Base-by-base conservation (phyloP, 176 grass and related monocot genomes). In the Metroxylon sagu region DNA sequence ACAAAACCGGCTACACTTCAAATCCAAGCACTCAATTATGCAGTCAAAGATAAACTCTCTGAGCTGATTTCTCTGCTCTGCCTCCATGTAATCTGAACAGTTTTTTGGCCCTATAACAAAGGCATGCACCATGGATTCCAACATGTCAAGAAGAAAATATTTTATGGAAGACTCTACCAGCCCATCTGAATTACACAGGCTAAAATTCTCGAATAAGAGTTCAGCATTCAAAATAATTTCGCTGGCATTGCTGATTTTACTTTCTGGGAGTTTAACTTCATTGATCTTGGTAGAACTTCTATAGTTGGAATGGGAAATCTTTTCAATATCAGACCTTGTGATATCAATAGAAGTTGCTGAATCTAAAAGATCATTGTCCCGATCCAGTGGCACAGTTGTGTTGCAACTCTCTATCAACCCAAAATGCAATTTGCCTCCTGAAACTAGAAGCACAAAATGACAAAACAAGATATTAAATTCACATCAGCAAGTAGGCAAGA, bases 21-120 rank as follows among this genome's bases (percentile, higher is more conserved):
- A 69, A 69, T 86, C 72, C 72, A 95, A 58, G 18, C 68, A 87
- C 26, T 95, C 76, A 4, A 87, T 54, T 16, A 95, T 87, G 77
- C 86, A 90, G 70, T 95, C 83, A 7, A 87, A 90, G 12, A 95
- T 30, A 59, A 86, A 87, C 53, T 84, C 82, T 21, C 64, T 79
- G 1, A 71, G 64, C 6, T 72, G 71, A 55, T 64, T 73, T 2
- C 52, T 64, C 55, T 65, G 59, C 23, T 71, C 74, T 16, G 83
- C 80, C 43, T 81, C 77, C 19, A 68, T 62, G 52, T 73, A 51
- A 23, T 48, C 64, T 3, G 49, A 28, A 28, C 12, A 60, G 16
- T 5, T 19, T 50, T 64, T 66, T 14, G 62, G 6, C 53, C 28
- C 71, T 52, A 3, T 58, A 17, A 5, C 17, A 66, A 72, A 69